Evolutionary conservation across 208 protist species (phyloP).

Genomic region (Borovskyia barvae): DNA sequence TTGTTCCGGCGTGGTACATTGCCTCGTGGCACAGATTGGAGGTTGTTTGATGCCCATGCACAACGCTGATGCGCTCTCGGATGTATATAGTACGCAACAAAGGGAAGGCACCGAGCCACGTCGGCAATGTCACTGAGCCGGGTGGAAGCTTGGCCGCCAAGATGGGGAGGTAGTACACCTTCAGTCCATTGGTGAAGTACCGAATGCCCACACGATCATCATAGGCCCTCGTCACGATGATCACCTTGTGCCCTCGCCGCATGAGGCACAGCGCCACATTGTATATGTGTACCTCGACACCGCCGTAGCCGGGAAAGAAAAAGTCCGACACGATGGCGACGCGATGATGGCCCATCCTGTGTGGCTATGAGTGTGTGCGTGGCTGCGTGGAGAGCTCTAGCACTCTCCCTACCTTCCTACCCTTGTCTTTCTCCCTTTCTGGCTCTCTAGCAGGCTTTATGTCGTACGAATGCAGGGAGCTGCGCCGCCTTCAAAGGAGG

Average conservation of each 20-base stretch:
- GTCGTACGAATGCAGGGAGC: too few species aligned
- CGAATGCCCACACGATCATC: constrained; percentile 93
- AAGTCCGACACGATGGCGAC: constrained; percentile 96
- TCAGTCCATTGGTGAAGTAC: constrained; percentile 96
- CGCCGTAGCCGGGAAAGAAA: constrained; percentile 98
- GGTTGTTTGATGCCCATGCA: constrained; percentile 97
- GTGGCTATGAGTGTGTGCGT: not conserved
- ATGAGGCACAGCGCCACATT: constrained; percentile 96
- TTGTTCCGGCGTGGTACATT: constrained; percentile 93
- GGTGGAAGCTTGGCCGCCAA: constrained; percentile 87
- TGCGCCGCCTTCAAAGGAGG: too few species aligned
- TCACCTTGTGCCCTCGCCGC: constrained; percentile 94
- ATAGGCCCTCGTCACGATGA: constrained; percentile 96
- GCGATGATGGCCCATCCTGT: constrained; percentile 58
- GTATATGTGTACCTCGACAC: constrained; percentile 98
- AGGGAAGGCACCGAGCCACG: constrained; percentile 80
- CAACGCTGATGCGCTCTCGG: constrained; percentile 95
- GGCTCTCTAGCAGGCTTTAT: too few species aligned
- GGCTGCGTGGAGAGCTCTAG: not conserved
- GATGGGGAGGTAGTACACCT: constrained; percentile 98
- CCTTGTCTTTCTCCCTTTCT: not conserved
- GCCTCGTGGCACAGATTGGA: constrained; percentile 95
- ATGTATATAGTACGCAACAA: constrained; percentile 95
- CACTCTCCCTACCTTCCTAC: too few species aligned
- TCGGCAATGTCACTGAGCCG: constrained; percentile 91